Percentiles rank a stretch among this genome's conserved stretches.
Conservation (phyloP, 257 asterid genomes). For the Voacanga thouarsii region DNA sequence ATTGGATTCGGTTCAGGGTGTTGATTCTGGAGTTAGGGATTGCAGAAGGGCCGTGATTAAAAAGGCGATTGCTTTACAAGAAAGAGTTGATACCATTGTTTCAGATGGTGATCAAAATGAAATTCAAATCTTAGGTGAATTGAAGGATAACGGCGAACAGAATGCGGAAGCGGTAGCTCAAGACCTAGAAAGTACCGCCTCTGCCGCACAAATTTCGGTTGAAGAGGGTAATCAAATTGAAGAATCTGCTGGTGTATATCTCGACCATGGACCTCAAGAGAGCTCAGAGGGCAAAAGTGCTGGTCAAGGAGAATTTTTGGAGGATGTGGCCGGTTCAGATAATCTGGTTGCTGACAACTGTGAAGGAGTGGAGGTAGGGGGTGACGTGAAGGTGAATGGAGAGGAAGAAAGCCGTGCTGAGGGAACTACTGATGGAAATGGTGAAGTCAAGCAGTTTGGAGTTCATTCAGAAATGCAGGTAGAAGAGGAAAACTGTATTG, state of each 20-base stretch:
- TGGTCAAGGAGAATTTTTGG: background rate
- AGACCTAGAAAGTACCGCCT: background rate
- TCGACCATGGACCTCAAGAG: background rate
- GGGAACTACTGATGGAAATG: background rate
- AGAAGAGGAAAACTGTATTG: background rate
- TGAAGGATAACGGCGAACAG: background rate
- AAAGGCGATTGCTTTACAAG: slow-evolving; percentile 70
- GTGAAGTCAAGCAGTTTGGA: slow-evolving; percentile 24
- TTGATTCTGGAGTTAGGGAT: slow-evolving; percentile 60
- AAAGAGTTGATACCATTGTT: slow-evolving; percentile 50
- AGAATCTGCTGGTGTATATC: background rate
- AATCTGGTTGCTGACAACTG: background rate
- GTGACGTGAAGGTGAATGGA: background rate
- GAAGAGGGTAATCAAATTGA: slow-evolving; percentile 2
- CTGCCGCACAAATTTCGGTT: background rate
- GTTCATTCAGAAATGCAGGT: slow-evolving; percentile 21
- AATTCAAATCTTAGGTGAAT: background rate
- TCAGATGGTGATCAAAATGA: background rate
- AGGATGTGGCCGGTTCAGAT: background rate
- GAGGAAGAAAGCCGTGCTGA: background rate
- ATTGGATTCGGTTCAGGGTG: slow-evolving; percentile 61
- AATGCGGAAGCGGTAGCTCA: background rate
- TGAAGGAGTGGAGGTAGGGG: background rate
- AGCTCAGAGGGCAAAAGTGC: background rate
- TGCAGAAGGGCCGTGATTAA: slow-evolving; percentile 63